Base-by-base conservation (phyloP, 2,329 filamentous ascomycete species). In the Fusarium nelsonii region DNA sequence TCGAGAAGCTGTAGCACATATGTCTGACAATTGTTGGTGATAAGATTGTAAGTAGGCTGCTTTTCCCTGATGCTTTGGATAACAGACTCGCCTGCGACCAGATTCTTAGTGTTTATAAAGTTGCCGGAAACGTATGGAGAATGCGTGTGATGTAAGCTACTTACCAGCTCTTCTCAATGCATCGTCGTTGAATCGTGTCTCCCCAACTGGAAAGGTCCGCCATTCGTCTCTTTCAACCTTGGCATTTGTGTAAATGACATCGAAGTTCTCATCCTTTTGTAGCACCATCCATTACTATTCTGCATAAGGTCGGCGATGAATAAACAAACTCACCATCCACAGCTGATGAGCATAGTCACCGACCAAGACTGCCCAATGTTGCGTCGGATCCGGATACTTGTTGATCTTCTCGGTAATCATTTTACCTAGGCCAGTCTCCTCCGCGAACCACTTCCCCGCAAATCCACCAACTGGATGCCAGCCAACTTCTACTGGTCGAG, bases 1-100 rank as follows among this genome's bases (percentile, higher is more conserved):
- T 88, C 84, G 9, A 88, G 81, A 15, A 88, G 76, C 44, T 81
- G 77, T 15, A 87, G 71, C 0, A 84, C 86, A 62, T 85, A 88
- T 18, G 84, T 88, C 68, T 88, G 86, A 73, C 86, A 88, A 75
- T 88, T 88, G 74, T 88, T 88, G 65, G 80, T 84, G 73, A 88
- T 87, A 57, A 88, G 80, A 55, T 88, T 87, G 75, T 88, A 88
- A 1, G 78, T 83, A 0, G 85, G 81, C 11, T 81, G 80, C 50
- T 78, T 81, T 34, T 80, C 75, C 8, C 85, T 77, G 72, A 88
- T 87, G 16, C 81, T 80, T 20, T 83, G 80, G 36, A 88, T 88
- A 0, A 84, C 83, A 67, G 83, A 83, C 59, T 88, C 85, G 18
- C 82, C 84, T 84, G 1, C 1, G 2, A 3, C 9, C 5, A 0